Evolutionary conservation across 352 stramenopile species (phyloP).

Genomic region (Phytophthora litchii): DNA sequence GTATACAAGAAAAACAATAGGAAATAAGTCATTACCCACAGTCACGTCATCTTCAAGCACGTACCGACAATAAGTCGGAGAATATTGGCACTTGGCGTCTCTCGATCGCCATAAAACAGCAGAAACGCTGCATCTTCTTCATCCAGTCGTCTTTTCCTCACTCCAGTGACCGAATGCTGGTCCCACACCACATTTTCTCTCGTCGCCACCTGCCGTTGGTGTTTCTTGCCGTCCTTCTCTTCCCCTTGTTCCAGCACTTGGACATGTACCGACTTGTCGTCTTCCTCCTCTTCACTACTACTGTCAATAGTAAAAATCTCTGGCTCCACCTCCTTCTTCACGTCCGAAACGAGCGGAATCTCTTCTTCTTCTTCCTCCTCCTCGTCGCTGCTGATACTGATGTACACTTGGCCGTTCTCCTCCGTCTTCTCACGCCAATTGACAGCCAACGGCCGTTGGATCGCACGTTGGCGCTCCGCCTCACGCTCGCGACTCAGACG

Average conservation of each 20-base stretch:
- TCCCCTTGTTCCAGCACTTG: slow-evolving; percentile 10
- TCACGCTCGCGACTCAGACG: slow-evolving; percentile 42
- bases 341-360: not conserved
- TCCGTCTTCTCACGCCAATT: slow-evolving; percentile 67
- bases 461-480: slow-evolving; percentile 76
- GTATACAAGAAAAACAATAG: slow-evolving; percentile 8
- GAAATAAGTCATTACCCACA: slow-evolving; percentile 11
- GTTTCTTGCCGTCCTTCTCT: slow-evolving; percentile 30
- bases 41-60: slow-evolving; percentile 21
- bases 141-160: slow-evolving; percentile 45
- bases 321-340: slow-evolving; percentile 18
- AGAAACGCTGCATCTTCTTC: slow-evolving; percentile 74
- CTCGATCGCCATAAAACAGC: slow-evolving; percentile 67
- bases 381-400: slow-evolving; percentile 57
- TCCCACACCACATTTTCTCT: slow-evolving; percentile 15
- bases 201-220: slow-evolving; percentile 9
- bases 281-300: slow-evolving; percentile 36
- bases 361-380: slow-evolving; percentile 18
- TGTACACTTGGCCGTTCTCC: slow-evolving; percentile 59
- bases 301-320: slow-evolving; percentile 47
- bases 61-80: slow-evolving; percentile 66
- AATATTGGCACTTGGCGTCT: slow-evolving; percentile 50
- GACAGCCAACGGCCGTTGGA: slow-evolving; percentile 82
- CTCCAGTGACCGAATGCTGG: slow-evolving; percentile 11
- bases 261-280: slow-evolving; percentile 15